phyloP scores from a whole-genome alignment of 805 yeast species.

The Ogataea chonburiensis region DNA sequence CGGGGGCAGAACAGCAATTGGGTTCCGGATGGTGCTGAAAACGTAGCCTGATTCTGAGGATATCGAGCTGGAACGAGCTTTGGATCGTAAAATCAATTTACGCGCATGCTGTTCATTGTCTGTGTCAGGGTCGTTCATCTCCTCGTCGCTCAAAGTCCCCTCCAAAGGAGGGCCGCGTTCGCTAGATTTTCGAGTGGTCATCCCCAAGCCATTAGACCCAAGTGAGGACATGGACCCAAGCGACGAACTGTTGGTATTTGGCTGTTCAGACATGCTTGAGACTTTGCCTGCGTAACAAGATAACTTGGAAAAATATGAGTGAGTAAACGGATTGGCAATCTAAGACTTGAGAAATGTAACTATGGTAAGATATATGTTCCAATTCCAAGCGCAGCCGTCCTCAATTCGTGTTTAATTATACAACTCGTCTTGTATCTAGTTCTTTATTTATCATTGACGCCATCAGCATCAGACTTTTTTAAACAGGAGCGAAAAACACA shows the following conservation, averaged over 20 bases:
- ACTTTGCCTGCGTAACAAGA: constrained; percentile 1
- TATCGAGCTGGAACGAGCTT: constrained; percentile 25
- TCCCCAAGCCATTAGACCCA: constrained; percentile 16
- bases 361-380: background rate
- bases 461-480: constrained; percentile 12
- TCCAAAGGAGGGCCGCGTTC: constrained; percentile 8
- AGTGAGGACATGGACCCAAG: constrained; percentile 22
- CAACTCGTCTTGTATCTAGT: constrained; percentile 6
- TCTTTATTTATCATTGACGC: constrained; percentile 17
- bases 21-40: constrained; percentile 21
- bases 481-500: constrained; percentile 1
- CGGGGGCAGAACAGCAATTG: constrained; percentile 50
- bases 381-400: background rate
- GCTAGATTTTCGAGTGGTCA: constrained; percentile 6
- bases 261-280: constrained; percentile 15
- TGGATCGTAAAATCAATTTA: constrained; percentile 26
- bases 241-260: constrained; percentile 22
- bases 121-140: constrained; percentile 33
- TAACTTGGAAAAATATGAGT: background rate
- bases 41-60: constrained; percentile 16
- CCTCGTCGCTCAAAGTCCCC: constrained; percentile 21
- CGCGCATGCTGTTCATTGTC: constrained; percentile 35
- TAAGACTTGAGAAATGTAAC: background rate
- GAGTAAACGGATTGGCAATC: background rate
- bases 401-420: constrained; percentile 5